Evolutionary conservation across 1,284 basidiomycete genomes (phyloP), one percentile per base, ranked within the genome.

Genomic region (Pyrrhoderma noxium): DNA sequence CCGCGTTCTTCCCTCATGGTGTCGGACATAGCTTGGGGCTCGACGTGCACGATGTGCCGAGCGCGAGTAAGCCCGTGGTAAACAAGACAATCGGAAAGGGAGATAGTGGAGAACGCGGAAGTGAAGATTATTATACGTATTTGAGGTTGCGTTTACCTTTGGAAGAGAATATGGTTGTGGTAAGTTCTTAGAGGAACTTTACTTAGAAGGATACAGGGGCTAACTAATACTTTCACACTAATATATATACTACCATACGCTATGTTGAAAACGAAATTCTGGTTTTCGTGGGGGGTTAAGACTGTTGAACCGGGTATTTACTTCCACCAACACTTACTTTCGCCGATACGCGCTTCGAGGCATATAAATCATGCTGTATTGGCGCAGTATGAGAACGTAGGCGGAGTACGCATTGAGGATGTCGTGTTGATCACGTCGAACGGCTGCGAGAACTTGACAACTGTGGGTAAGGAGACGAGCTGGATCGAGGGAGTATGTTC

Each of bases 1-100:
- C 82, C 1, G 87, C 89, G 0, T 95, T 95, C 74, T 94, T 89
- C 75, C 92, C 92, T 8, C 93, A 95, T 62, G 93, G 92, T 5
- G 71, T 95, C 39, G 89, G 92, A 1, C 93, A 94, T 64, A 87
- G 86, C 18, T 71, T 94, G 37, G 92, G 92, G 4, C 72, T 94
- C 63, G 92, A 95, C 65, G 90, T 93, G 3, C 91, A 93, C 61
- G 93, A 90, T 61, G 85, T 85, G 1, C 85, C 88, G 0, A 79
- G 74, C 42, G 82, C 83, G 18, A 85, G 82, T 59, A 85, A 81
- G 59, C 86, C 87, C 1, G 60, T 56, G 13, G 64, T 68, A 3
- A 84, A 83, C 53, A 60, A 67, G 1, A 76, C 75, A 4, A 73
- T 80, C 49, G 65, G 62, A 47, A 62, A 71, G 63, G 62, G 69